phyloP scores from a whole-genome alignment of 768 basidiomycete genomes.

The Phlebiopsis gigantea region DNA sequence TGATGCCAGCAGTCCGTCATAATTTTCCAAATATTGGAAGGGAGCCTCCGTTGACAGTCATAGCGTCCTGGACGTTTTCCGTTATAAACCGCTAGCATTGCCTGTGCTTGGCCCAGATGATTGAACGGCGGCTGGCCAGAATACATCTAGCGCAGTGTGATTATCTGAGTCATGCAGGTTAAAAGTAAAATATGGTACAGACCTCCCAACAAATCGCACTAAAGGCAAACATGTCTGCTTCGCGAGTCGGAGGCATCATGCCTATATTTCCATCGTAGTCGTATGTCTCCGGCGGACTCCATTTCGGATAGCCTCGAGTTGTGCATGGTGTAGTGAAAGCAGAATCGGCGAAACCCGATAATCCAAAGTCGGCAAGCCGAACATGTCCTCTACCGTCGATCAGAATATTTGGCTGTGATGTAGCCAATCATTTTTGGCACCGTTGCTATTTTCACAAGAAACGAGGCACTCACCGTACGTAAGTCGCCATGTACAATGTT shows the following conservation, averaged over 20 bases:
- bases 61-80: not conserved
- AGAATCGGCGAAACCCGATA: not conserved
- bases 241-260: not conserved
- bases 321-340: not conserved
- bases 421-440: not conserved
- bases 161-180: not conserved
- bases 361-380: not conserved
- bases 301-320: not conserved
- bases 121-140: not conserved
- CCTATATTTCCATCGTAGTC: not conserved
- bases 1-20: not conserved
- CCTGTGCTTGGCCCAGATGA: not conserved
- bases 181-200: not conserved
- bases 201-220: slow-evolving; percentile 6
- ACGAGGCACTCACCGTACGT: not conserved
- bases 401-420: not conserved
- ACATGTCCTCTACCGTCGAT: not conserved
- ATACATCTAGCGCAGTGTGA: not conserved
- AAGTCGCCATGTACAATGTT: not conserved
- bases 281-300: not conserved
- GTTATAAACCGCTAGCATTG: not conserved
- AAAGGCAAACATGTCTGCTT: not conserved
- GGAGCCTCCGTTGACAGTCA: not conserved
- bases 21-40: not conserved
- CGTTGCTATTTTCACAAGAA: not conserved